These are phyloP conservation scores for Andalucia godoyi DNA, from an alignment of 78 protist genomes.

Conservation along the genomic window DNA sequence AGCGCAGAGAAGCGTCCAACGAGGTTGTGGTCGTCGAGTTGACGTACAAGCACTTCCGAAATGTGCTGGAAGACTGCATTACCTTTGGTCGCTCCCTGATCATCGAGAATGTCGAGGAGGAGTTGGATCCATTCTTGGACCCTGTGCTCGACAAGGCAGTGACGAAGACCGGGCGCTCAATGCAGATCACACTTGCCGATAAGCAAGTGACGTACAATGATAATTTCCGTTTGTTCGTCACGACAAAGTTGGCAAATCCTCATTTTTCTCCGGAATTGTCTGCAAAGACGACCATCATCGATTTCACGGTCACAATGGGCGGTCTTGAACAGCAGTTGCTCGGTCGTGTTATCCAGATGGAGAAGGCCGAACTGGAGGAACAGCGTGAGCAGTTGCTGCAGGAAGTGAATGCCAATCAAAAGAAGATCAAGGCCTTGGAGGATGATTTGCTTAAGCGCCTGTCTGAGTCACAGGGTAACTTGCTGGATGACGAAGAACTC, in stretches of 20 bases:
- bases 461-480: constrained; percentile 52
- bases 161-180: constrained; percentile 31
- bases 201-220: constrained; percentile 48
- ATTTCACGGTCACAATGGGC: constrained; percentile 70
- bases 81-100: constrained; percentile 50
- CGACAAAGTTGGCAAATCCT: constrained; percentile 76
- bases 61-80: constrained; percentile 40
- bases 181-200: constrained; percentile 52
- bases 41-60: constrained; percentile 31
- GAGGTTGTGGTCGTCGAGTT: constrained; percentile 20
- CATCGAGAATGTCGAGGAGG: constrained; percentile 57
- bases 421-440: constrained; percentile 41
- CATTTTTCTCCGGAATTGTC: constrained; percentile 75
- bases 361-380: constrained; percentile 67
- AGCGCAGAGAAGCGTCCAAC: constrained; percentile 28
- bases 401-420: constrained; percentile 54
- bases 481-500: constrained; percentile 71
- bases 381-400: constrained; percentile 42
- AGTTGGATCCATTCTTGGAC: constrained; percentile 74
- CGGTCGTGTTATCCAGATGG: constrained; percentile 50
- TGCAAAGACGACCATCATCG: constrained; percentile 61
- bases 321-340: constrained; percentile 85
- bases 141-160: constrained; percentile 70
- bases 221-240: constrained; percentile 49
- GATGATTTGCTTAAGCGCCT: constrained; percentile 51